Percentiles rank a stretch among this genome's conserved stretches.
Evolutionary conservation across 441 rosid species (phyloP).

Genomic region (Cnidoscolus chayamansa): DNA sequence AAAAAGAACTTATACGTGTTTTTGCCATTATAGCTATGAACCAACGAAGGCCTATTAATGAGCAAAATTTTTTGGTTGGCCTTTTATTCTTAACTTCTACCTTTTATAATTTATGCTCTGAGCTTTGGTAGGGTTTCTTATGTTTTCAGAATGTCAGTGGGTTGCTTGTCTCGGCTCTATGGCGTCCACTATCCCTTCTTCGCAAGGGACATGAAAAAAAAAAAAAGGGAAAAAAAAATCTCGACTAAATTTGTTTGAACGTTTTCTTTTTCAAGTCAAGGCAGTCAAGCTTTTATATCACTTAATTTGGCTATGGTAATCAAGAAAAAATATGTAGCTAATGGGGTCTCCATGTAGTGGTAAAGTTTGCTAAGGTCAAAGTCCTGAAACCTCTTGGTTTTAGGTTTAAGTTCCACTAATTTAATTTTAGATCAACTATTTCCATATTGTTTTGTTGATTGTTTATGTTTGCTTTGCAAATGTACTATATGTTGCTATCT

Average conservation of each 20-base stretch:
- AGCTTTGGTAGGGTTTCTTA: constrained; percentile 12
- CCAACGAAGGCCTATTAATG: not conserved
- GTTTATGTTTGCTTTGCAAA: too few species aligned
- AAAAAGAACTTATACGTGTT: not conserved
- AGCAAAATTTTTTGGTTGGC: not conserved
- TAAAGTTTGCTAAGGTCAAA: too few species aligned
- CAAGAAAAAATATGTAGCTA: not conserved
- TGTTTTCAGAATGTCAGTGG: not conserved
- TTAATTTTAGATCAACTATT: too few species aligned
- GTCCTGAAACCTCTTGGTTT: too few species aligned
- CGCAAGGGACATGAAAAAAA: too few species aligned
- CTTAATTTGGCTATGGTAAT: not conserved
- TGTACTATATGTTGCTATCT: too few species aligned
- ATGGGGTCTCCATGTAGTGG: too few species aligned
- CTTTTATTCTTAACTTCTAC: not conserved
- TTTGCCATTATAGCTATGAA: not conserved
- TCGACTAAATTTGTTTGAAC: too few species aligned
- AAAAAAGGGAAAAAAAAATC: too few species aligned
- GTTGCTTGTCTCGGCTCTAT: not conserved
- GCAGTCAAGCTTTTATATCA: not conserved
- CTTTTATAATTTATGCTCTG: not conserved
- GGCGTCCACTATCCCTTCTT: not conserved
- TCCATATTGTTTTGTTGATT: too few species aligned
- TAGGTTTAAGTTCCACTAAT: too few species aligned
- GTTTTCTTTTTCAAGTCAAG: not conserved